Evolutionary conservation across 129 eudicot genomes (phyloP).

Genomic region (Daucus carota): DH1_v3.0 NC_030385.2:3075001-3075500

Average conservation of each 20-base stretch:
- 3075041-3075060: conserved; percentile 15
- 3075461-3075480: conserved; percentile 87
- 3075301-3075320: background rate
- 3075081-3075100: conserved; percentile 98
- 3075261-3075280: background rate
- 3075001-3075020: background rate
- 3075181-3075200: background rate
- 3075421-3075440: too few relatives aligned
- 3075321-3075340: background rate
- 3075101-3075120: conserved; percentile 97
- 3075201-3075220: background rate
- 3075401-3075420: background rate
- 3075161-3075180: conserved; percentile 77
- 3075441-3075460: conserved; percentile 33
- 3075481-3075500: conserved; percentile 82
- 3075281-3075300: background rate
- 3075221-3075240: background rate
- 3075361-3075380: background rate
- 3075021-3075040: background rate
- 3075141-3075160: conserved; percentile 99
- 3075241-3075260: background rate
- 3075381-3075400: background rate
- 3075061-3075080: conserved; percentile 94
- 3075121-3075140: conserved; percentile 90
- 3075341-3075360: background rate